These are phyloP conservation scores for Pleurostoma richardsiae DNA, from an alignment of 2,329 filamentous ascomycete genomes.

Conservation along the genomic window DNA sequence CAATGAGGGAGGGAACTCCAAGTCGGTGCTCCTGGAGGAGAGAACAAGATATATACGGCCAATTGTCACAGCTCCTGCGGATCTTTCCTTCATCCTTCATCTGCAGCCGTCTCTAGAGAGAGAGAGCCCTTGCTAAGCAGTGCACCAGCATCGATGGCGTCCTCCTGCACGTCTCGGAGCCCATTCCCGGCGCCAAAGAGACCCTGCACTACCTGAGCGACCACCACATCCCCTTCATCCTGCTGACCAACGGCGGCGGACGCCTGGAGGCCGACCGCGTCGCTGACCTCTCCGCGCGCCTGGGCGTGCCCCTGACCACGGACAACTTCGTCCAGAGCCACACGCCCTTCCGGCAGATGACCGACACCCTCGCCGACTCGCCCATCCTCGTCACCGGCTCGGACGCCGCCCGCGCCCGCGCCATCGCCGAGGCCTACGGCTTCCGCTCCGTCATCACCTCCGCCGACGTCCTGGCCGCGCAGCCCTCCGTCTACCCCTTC, in stretches of 20 bases:
- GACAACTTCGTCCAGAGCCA: conserved; percentile 83
- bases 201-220: conserved; percentile 68
- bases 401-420: conserved; percentile 60
- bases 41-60: background rate
- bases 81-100: background rate
- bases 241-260: conserved; percentile 93
- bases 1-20: background rate
- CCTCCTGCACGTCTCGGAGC: conserved; percentile 75
- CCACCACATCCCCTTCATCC: conserved; percentile 81
- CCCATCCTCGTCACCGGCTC: conserved; percentile 73
- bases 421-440: conserved; percentile 72
- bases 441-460: conserved; percentile 81
- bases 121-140: background rate
- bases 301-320: conserved; percentile 59
- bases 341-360: conserved; percentile 76
- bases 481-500: conserved; percentile 81
- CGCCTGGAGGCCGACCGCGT: conserved; percentile 73
- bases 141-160: conserved; percentile 78
- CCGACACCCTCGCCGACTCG: conserved; percentile 54
- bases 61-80: background rate
- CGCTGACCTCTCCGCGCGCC: conserved; percentile 59
- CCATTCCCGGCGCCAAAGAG: conserved; percentile 72
- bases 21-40: background rate
- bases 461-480: conserved; percentile 71
- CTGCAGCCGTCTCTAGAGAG: background rate